Evolutionary conservation across 805 yeast species (phyloP), one percentile per base, ranked within the genome.

Genomic region (Nakazawaea ambrosiae): DNA sequence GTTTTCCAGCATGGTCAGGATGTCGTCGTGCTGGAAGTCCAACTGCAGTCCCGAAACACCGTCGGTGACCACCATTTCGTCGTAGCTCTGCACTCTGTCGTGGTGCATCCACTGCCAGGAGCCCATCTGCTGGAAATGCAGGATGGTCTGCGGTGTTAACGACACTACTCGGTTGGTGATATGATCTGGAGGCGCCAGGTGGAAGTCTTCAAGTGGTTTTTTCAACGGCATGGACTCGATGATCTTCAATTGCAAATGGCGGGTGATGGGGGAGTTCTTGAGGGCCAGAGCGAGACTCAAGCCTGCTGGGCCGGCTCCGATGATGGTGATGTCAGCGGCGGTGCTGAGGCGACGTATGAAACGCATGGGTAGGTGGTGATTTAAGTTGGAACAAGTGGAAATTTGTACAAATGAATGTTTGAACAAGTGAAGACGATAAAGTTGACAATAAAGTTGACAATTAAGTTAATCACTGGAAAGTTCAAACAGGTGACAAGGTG

Each of bases 221-320:
- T 49, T 25, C 19, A 90, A 55, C 43, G 74, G 72, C 33, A 74
- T 70, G 1, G 82, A 87, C 57, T 92, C 98, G 19, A 92, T 69
- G 35, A 92, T 61, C 0, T 78, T 73, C 34, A 90, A 72, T 32
- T 68, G 66, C 31, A 87, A 68, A 34, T 73, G 64, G 20, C 60
- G 63, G 4, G 95, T 73, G 16, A 67, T 55, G 3, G 81, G 76
- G 1, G 88, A 80, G 46, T 69, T 68, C 54, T 84, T 82, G 40
- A 90, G 60, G 0, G 95, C 94, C 0, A 95, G 73, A 4, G 92
- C 79, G 26, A 92, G 62, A 2, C 96, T 81, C 40, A 92, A 62
- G 0, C 98, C 98, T 1, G 97, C 97, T 1, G 97, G 96, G 0
- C 98, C 98, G 6, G 95, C 97, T 26, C 98, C 98, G 26, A 92